Conservation (phyloP, 208 protist genomes). For the Crithidia bombi region DNA sequence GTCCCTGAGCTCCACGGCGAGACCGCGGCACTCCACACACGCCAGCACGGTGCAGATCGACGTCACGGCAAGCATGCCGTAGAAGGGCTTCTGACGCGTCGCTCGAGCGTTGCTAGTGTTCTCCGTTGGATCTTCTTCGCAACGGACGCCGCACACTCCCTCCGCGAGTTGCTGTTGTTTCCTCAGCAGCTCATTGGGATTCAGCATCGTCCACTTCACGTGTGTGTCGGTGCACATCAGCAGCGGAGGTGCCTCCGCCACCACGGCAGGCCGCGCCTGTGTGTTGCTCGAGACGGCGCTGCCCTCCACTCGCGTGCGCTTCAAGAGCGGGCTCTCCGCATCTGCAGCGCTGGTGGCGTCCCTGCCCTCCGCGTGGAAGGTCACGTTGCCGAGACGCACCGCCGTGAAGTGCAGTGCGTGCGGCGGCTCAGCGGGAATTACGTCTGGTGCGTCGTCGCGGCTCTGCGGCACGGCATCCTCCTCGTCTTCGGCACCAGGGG, state of each 20-base stretch:
- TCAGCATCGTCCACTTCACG: slow-evolving; percentile 71
- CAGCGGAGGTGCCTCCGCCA: not conserved
- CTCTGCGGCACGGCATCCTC: not conserved
- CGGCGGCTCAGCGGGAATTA: slow-evolving; percentile 6
- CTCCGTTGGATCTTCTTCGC: not conserved
- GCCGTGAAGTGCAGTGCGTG: slow-evolving; percentile 19
- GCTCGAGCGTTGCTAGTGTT: not conserved
- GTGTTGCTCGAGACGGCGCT: not conserved
- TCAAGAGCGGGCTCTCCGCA: not conserved
- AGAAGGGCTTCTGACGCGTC: slow-evolving; percentile 39
- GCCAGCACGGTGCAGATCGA: slow-evolving; percentile 56
- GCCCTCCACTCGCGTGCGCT: not conserved
- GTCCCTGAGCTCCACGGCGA: slow-evolving; percentile 64
- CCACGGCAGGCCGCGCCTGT: not conserved
- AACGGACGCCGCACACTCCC: not conserved
- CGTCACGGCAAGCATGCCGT: slow-evolving; percentile 58
- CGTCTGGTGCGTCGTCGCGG: not conserved
- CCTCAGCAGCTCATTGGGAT: slow-evolving; percentile 22
- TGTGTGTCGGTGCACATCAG: slow-evolving; percentile 63
- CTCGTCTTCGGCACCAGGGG: not conserved
- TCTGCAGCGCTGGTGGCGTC: not conserved
- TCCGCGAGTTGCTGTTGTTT: not conserved
- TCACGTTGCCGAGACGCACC: slow-evolving; percentile 36
- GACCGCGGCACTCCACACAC: slow-evolving; percentile 48
- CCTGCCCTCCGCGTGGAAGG: slow-evolving; percentile 9